phyloP scores from a whole-genome alignment of 306 rosid genomes.

The Begonia loranthoides region DNA sequence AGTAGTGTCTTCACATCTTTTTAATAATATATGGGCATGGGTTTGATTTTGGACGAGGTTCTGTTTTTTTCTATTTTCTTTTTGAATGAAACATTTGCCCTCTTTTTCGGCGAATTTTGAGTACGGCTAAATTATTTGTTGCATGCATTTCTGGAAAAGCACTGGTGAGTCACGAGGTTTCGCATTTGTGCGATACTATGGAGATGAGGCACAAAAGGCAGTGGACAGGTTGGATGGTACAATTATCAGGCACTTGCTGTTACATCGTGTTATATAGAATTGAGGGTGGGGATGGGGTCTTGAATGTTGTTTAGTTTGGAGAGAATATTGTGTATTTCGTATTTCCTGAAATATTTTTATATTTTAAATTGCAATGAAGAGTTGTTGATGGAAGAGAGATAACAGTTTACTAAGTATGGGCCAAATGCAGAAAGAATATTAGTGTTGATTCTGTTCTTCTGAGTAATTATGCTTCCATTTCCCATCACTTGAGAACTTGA shows the following conservation, averaged over 20 bases:
- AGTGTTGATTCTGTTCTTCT: constrained; percentile 13
- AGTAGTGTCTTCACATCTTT: no score
- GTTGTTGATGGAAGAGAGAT: constrained; percentile 93
- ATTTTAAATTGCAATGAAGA: constrained; percentile 30
- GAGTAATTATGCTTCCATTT: background rate
- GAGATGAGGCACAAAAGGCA: constrained; percentile 83
- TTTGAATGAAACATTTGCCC: background rate
- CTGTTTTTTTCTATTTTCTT: background rate
- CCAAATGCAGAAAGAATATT: constrained; percentile 91
- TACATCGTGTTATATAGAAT: background rate
- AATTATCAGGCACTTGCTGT: no score
- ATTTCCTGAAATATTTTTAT: background rate
- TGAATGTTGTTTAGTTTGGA: background rate
- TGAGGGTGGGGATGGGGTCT: background rate
- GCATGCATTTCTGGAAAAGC: constrained; percentile 15
- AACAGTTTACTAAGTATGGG: constrained; percentile 86
- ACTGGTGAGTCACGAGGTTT: constrained; percentile 90
- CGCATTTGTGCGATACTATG: constrained; percentile 88
- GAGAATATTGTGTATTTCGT: background rate
- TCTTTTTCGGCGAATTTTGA: background rate
- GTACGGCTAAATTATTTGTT: background rate
- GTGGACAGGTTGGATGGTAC: constrained; percentile 85
- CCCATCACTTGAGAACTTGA: no score
- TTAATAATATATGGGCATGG: background rate
- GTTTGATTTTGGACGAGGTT: background rate